Base-by-base conservation (phyloP, 257 asterid genomes). In the Paulownia fortunei region DNA sequence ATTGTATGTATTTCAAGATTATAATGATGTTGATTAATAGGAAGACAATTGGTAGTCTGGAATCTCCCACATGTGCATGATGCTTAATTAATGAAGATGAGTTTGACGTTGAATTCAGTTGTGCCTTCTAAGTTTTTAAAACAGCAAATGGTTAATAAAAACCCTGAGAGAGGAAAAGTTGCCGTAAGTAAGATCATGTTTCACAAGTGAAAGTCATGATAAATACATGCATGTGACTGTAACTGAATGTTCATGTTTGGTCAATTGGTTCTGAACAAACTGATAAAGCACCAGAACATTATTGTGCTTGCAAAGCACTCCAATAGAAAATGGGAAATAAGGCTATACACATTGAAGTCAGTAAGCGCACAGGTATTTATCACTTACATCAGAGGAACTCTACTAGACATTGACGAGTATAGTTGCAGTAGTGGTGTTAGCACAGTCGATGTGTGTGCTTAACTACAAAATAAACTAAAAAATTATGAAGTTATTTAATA, bases 111-210 rank as follows among this genome's bases (percentile, higher is more conserved):
- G 27, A 49, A 72, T 21, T 39, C 23, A 18, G 55, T 16, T 21
- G 67, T 24, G 54, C 74, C 67, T 49, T 74, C 42, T 26, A 59
- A 47, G 58, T 65, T 75, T 69, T 69, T 51, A 24, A 54, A 70
- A 39, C 1, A 16, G 52, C 24, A 69, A 7, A 61, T 51, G 46
- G 16, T 39, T 32, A 47, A 69, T 19, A 59, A 49, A 44, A 69
- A 9, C 54, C 67, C 44, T 19, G 54, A 30, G 64, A 66, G 30
- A 63, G 15, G 21, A 9, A 60, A 13, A 46, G 69, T 61, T 36
- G 11, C 8, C 36, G 34, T 1, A 9, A 24, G 39, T 71, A 59
- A 69, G 21, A 51, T 62, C 19, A 36, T 13, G 61, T 34, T 73
- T 72, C 63, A 52, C 11, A 18, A 41, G 66, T 24, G 65, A 42